Evolutionary conservation across 2,329 filamentous ascomycete genomes (phyloP).

Genomic region (Teratosphaeria viscida): DNA sequence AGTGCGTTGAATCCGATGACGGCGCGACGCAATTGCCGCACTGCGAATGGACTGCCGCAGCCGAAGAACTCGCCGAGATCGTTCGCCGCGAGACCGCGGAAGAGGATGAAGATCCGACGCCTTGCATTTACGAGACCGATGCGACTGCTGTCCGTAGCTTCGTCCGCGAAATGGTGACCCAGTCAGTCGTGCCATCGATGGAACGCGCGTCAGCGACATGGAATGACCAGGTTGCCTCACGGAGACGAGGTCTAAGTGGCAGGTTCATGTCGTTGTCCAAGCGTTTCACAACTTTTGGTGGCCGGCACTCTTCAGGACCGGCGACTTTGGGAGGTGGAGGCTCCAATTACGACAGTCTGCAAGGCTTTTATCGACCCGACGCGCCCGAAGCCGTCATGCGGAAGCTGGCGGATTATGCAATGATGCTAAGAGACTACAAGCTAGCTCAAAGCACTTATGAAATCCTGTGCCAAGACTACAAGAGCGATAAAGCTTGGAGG

Average conservation of each 20-base stretch:
- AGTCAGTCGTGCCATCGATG: conserved; percentile 93
- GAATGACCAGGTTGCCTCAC: conserved; percentile 95
- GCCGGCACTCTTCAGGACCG: conserved; percentile 46
- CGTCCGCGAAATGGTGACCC: conserved; percentile 86
- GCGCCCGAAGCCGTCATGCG: conserved; percentile 83
- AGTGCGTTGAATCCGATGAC: conserved; percentile 81
- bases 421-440: conserved; percentile 96
- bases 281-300: conserved; percentile 75
- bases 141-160: conserved; percentile 79
- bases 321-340: conserved; percentile 36
- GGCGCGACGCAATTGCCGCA: conserved; percentile 73
- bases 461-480: conserved; percentile 75
- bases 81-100: conserved; percentile 43
- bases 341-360: conserved; percentile 66
- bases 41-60: conserved; percentile 80
- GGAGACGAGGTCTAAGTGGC: conserved; percentile 76
- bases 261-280: conserved; percentile 92
- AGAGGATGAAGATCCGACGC: conserved; percentile 59
- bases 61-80: conserved; percentile 71
- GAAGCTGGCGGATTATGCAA: conserved; percentile 86
- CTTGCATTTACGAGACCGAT: conserved; percentile 86
- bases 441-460: conserved; percentile 87
- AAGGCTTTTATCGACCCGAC: conserved; percentile 76
- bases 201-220: conserved; percentile 81
- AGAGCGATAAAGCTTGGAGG: conserved; percentile 92